Conservation (phyloP, 2,329 filamentous ascomycete species). For the Aureobasidium sp. region DNA sequence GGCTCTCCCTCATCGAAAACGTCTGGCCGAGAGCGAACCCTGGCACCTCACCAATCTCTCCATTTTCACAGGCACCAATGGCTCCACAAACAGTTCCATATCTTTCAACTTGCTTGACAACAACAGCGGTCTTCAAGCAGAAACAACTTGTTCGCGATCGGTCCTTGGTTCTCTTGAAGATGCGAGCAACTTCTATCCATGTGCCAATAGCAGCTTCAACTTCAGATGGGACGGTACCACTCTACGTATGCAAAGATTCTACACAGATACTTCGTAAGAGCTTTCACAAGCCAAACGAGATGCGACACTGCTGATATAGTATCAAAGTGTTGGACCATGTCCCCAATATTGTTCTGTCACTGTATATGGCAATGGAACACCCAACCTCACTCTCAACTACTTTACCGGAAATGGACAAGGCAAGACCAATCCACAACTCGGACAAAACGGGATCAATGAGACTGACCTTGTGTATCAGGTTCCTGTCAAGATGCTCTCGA, state of each 20-base stretch:
- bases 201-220: conserved; percentile 20
- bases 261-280: conserved; percentile 22
- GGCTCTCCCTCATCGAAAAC: conserved; percentile 16
- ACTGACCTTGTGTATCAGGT: neutral
- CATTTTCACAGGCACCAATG: conserved; percentile 18
- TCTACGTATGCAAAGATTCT: conserved; percentile 21
- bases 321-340: neutral
- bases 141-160: conserved; percentile 21
- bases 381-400: neutral
- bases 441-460: too few relatives aligned
- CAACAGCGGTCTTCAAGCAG: conserved; percentile 24
- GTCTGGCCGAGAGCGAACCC: conserved; percentile 19
- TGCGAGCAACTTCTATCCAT: conserved; percentile 20
- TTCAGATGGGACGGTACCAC: conserved; percentile 21
- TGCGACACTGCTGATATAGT: neutral
- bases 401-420: neutral
- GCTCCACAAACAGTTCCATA: conserved; percentile 18
- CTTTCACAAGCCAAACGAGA: neutral
- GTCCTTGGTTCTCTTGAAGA: conserved; percentile 15
- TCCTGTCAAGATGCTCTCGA: neutral
- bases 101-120: conserved; percentile 24
- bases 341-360: conserved; percentile 3
- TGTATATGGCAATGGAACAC: neutral
- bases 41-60: conserved; percentile 23
- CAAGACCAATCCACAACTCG: neutral